Evolutionary conservation across 352 stramenopile genomes (phyloP), one percentile per base, ranked within the genome.

Genomic region (Globisporangium carolinianum): DNA sequence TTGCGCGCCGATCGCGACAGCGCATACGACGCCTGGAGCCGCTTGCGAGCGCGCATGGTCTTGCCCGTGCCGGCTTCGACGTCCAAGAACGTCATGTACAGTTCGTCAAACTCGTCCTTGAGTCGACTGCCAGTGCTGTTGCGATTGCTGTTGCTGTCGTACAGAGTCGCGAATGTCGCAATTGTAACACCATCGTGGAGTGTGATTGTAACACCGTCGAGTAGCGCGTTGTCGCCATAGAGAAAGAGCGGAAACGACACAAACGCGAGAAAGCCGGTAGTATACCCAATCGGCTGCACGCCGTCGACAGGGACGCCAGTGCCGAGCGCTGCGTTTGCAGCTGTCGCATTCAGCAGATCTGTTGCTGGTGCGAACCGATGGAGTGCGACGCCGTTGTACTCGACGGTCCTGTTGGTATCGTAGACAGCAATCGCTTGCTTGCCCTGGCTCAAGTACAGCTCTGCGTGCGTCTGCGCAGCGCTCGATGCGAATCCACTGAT

Each of bases 241-340:
- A 91, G 58, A 58, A 76, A 91, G 58, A 87, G 63, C 17, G 82
- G 79, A 24, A 73, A 84, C 52, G 82, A 91, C 51, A 91, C 62
- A 61, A 81, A 91, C 42, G 77, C 75, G 37, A 89, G 49, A 60
- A 91, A 87, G 46, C 82, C 82, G 36, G 61, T 73, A 61, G 75
- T 71, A 62, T 89, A 91, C 57, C 72, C 76, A 51, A 87, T 54
- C 47, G 74, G 66, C 55, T 91, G 82, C 42, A 91, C 59, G 39
- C 82, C 82, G 37, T 91, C 69, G 11, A 91, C 73, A 0, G 82
- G 82, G 51, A 73, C 62, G 8, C 68, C 82, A 6, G 70, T 76
- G 51, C 82, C 82, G 14, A 70, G 56, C 5, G 32, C 47, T 6
- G 56, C 64, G 24, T 79, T 87, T 39, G 51, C 57, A 14, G 66